These are phyloP conservation scores for Rhynchospora tenuis DNA, from an alignment of 176 grass and related monocot species.

Conservation along the genomic window DNA sequence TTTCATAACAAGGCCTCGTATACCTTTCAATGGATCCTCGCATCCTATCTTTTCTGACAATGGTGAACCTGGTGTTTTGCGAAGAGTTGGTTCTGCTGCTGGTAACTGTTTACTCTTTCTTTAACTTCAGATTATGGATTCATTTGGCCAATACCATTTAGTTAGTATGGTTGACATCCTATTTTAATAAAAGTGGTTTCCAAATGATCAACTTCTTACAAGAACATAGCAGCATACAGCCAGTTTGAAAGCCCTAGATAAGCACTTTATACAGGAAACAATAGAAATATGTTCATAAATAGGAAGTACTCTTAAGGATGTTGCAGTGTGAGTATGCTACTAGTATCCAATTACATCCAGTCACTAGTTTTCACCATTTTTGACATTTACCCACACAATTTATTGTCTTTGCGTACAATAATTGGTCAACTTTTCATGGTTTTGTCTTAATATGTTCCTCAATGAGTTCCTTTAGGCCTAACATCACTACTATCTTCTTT, in stretches of 20 bases:
- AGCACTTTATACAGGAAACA: background rate
- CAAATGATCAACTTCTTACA: background rate
- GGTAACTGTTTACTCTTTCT: constrained; percentile 44
- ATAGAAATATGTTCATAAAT: background rate
- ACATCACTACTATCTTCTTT: constrained; percentile 29
- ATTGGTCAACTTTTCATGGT: background rate
- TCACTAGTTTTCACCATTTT: background rate
- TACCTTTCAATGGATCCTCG: constrained; percentile 52
- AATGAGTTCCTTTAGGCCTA: background rate
- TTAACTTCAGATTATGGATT: background rate
- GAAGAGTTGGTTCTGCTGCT: constrained; percentile 87
- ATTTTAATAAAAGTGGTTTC: background rate
- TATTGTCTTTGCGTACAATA: background rate
- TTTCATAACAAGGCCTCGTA: constrained; percentile 64
- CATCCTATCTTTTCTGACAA: constrained; percentile 70
- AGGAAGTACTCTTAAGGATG: background rate
- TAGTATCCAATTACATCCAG: background rate
- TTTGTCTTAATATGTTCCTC: constrained; percentile 6
- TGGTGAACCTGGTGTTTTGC: constrained; percentile 69
- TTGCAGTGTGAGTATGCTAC: background rate
- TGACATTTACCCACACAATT: background rate
- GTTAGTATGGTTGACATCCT: background rate
- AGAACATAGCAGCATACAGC: background rate
- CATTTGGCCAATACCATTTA: background rate
- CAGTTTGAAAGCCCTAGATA: constrained; percentile 4